A percentile compares a stretch with the other conserved stretches of the same genome.
Evolutionary conservation across 2,329 filamentous ascomycete genomes (phyloP).

Genomic region (Chrysoporthe cubensis): DNA sequence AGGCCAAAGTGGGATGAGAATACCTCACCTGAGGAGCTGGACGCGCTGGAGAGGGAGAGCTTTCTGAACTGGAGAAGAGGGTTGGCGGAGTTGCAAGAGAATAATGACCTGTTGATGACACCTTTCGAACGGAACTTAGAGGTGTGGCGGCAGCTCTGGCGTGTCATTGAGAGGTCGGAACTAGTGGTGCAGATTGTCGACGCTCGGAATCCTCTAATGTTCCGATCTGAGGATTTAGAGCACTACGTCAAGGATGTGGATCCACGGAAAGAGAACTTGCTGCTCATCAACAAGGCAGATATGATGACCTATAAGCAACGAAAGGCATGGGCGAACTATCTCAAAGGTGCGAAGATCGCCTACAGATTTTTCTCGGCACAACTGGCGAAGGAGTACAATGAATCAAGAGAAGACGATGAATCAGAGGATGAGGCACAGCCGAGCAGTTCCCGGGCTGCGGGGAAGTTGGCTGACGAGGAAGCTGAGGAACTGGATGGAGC

Average conservation of each 20-base stretch:
- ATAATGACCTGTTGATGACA: conserved; percentile 93
- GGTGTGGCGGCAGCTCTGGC: conserved; percentile 97
- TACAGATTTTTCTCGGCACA: conserved; percentile 97
- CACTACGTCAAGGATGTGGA: conserved; percentile 93
- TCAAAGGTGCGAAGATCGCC: conserved; percentile 77
- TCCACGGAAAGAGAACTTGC: conserved; percentile 81
- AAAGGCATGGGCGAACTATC: conserved; percentile 82
- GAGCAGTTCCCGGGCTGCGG: conserved; percentile 35
- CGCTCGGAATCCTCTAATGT: conserved; percentile 90
- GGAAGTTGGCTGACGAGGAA: conserved; percentile 33
- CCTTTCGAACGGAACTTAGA: conserved; percentile 97
- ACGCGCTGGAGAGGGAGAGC: conserved; percentile 75
- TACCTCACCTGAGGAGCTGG: conserved; percentile 83
- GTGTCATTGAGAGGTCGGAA: conserved; percentile 96
- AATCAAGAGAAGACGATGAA: conserved; percentile 64
- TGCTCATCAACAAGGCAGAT: conserved; percentile 98
- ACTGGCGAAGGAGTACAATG: conserved; percentile 86
- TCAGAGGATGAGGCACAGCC: conserved; percentile 48
- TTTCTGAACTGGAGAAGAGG: conserved; percentile 89
- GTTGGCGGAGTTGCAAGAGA: conserved; percentile 90
- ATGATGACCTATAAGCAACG: conserved; percentile 94
- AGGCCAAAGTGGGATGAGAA: conserved; percentile 85
- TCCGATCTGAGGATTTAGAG: conserved; percentile 92
- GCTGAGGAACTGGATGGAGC: conserved; percentile 38
- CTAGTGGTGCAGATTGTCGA: conserved; percentile 98